Evolutionary conservation across 2,329 filamentous ascomycete species (phyloP).

Genomic region (Delphinella strobiligena): DNA sequence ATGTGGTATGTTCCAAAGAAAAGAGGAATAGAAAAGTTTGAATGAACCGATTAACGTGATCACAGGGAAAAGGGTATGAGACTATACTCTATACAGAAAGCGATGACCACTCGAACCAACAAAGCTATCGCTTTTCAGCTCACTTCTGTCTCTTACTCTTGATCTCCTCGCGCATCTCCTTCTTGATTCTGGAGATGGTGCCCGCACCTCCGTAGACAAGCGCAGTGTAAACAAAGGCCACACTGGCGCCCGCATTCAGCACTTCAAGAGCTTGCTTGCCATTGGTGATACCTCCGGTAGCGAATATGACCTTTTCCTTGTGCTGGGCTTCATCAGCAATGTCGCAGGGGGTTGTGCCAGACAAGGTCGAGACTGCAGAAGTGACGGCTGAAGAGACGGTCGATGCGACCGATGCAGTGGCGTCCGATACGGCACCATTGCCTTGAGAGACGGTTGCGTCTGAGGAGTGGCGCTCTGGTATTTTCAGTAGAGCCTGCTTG

Average conservation of each 20-base stretch:
- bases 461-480: conserved; percentile 18
- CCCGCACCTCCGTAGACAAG: conserved; percentile 51
- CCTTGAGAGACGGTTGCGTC: no score
- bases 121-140: neutral
- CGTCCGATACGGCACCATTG: no score
- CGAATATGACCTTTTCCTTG: conserved; percentile 71
- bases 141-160: neutral
- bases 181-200: conserved; percentile 44
- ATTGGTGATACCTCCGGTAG: conserved; percentile 83
- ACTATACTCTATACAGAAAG: no score
- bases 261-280: conserved; percentile 73
- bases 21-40: no score
- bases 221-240: conserved; percentile 79
- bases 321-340: neutral
- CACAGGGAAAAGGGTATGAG: no score
- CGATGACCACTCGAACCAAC: no score
- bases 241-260: conserved; percentile 77
- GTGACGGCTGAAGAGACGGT: neutral
- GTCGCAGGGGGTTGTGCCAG: no score
- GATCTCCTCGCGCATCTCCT: conserved; percentile 37
- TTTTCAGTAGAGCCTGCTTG: conserved; percentile 19
- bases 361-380: neutral
- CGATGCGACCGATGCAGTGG: neutral
- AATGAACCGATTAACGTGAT: no score
- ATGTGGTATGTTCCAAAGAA: no score